Evolutionary conservation across 1,284 basidiomycete species (phyloP).

Genomic region (Trametes hirsuta): DNA sequence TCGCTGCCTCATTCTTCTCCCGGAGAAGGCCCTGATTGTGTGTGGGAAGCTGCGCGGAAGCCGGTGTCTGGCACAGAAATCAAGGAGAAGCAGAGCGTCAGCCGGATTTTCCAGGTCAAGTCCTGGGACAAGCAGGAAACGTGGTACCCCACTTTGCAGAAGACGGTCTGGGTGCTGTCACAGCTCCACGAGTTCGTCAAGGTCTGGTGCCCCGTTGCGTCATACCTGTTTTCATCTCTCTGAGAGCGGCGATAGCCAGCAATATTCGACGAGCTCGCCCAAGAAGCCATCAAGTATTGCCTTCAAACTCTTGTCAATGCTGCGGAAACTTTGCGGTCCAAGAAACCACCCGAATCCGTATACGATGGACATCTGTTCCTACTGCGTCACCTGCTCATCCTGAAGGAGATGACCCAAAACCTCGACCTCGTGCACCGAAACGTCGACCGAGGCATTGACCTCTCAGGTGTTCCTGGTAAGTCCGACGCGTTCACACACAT

Average conservation of each 20-base stretch:
- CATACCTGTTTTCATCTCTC: neutral
- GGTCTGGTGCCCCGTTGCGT: slow-evolving; percentile 46
- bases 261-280: slow-evolving; percentile 93
- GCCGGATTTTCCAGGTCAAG: slow-evolving; percentile 72
- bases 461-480: slow-evolving; percentile 58
- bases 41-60: slow-evolving; percentile 46
- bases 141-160: slow-evolving; percentile 88
- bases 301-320: slow-evolving; percentile 77
- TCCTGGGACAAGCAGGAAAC: slow-evolving; percentile 75
- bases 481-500: slow-evolving; percentile 13
- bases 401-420: slow-evolving; percentile 86
- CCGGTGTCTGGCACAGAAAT: slow-evolving; percentile 46
- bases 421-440: slow-evolving; percentile 66
- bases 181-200: slow-evolving; percentile 91
- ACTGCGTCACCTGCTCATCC: slow-evolving; percentile 85
- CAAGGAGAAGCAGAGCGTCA: slow-evolving; percentile 66
- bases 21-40: slow-evolving; percentile 4
- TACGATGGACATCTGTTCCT: slow-evolving; percentile 85
- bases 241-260: slow-evolving; percentile 57
- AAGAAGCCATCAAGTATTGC: slow-evolving; percentile 85
- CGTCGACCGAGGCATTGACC: slow-evolving; percentile 38
- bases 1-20: slow-evolving; percentile 2
- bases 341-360: slow-evolving; percentile 45
- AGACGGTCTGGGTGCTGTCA: slow-evolving; percentile 86
- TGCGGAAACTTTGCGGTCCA: slow-evolving; percentile 62